These are phyloP conservation scores for Physocladia obscura DNA, from an alignment of 192 early-diverging fungal species.

Conservation along the genomic window DNA sequence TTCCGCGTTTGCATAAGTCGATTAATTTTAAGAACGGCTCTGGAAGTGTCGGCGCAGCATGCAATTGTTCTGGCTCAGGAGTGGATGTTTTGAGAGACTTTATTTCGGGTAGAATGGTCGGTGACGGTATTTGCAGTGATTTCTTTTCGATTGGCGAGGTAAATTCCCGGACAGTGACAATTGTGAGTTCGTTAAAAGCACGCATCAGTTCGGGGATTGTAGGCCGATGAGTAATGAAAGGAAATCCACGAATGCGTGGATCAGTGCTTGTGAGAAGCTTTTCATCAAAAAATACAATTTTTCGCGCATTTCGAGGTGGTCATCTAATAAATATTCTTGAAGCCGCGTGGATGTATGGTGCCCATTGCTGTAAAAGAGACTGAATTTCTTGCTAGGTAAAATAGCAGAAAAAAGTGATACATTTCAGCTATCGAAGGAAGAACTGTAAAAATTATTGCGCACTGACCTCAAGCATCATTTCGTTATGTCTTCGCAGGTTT, in stretches of 20 bases:
- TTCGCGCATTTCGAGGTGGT: constrained; percentile 35
- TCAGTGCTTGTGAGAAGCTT: constrained; percentile 36
- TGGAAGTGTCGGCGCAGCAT: constrained; percentile 28
- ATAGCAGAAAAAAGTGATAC: constrained; percentile 10
- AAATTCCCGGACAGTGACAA: constrained; percentile 48
- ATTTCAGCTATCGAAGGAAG: no score
- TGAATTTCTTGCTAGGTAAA: constrained; percentile 69
- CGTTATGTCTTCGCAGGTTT: constrained; percentile 86
- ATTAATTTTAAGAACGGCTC: constrained; percentile 53
- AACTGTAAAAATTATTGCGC: constrained; percentile 14
- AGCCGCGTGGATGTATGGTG: constrained; percentile 54
- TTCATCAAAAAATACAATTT: constrained; percentile 41
- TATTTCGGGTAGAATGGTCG: no score
- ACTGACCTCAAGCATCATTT: constrained; percentile 66
- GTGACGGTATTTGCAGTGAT: no score
- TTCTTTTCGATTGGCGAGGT: constrained; percentile 11
- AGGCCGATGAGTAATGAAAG: constrained; percentile 78
- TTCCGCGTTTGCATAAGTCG: constrained; percentile 60
- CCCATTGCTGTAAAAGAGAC: constrained; percentile 73
- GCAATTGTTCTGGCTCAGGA: not conserved
- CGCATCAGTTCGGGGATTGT: constrained; percentile 70
- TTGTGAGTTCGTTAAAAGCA: constrained; percentile 63
- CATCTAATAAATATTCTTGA: constrained; percentile 78
- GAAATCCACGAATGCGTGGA: constrained; percentile 62
- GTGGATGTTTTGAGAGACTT: no score